Conservation (phyloP, 768 basidiomycete species). For the Agaricus subrufescens region DNA sequence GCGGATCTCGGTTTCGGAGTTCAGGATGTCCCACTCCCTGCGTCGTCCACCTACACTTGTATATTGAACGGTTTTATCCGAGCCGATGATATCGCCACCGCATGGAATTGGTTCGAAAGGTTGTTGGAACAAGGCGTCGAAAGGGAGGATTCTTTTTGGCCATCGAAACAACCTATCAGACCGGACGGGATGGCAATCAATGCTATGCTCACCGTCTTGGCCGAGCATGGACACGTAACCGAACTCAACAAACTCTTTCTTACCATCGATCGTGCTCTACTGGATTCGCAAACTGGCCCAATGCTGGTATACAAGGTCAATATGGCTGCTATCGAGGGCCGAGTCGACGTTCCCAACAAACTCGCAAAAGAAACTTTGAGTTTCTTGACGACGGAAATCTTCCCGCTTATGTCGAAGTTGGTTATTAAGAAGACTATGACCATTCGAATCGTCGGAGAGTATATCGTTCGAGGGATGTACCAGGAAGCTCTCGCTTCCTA, state of each 20-base stretch:
- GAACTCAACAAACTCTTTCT: conserved; percentile 41
- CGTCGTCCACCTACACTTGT: conserved; percentile 56
- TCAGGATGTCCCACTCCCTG: conserved; percentile 49
- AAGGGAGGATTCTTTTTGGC: conserved; percentile 33
- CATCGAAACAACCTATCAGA: conserved; percentile 27
- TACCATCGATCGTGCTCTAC: conserved; percentile 25
- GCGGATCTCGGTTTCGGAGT: conserved; percentile 29
- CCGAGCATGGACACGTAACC: conserved; percentile 24
- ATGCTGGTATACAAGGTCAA: conserved; percentile 37
- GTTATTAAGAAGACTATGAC: neutral
- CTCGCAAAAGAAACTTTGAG: conserved; percentile 15
- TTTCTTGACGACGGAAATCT: conserved; percentile 18
- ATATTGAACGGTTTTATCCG: conserved; percentile 65
- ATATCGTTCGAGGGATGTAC: neutral
- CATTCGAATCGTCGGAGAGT: neutral
- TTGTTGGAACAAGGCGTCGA: conserved; percentile 41
- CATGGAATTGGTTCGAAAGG: conserved; percentile 68
- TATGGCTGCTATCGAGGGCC: conserved; percentile 19
- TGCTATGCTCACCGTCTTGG: conserved; percentile 50
- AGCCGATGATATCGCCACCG: conserved; percentile 55
- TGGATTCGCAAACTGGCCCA: conserved; percentile 32
- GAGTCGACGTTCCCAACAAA: conserved; percentile 8
- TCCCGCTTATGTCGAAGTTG: neutral
- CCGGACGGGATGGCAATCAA: conserved; percentile 56
- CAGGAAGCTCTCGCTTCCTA: neutral